A percentile compares a stretch with the other conserved stretches of the same genome.
phyloP scores from a whole-genome alignment of 805 yeast species.

The Saccharomycopsis synnaedendra region DNA sequence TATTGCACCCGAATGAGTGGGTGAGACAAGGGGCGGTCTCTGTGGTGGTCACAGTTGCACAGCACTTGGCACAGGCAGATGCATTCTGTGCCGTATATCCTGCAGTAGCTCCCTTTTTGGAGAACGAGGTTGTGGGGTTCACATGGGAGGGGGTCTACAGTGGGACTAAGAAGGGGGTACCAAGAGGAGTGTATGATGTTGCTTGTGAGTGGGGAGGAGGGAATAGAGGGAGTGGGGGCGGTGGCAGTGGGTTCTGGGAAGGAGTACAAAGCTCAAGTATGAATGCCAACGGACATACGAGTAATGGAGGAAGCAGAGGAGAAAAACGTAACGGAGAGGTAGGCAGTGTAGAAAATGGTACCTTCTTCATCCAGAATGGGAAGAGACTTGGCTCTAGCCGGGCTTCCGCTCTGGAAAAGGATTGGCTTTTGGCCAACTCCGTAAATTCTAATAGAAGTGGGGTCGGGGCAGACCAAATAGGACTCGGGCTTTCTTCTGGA shows the following conservation, averaged over 20 bases:
- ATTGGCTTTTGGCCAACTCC: too few relatives aligned
- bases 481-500: too few relatives aligned
- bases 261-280: background rate
- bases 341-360: too few relatives aligned
- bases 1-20: constrained; percentile 82
- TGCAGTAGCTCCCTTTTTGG: constrained; percentile 60
- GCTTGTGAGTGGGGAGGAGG: constrained; percentile 50
- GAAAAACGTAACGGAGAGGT: too few relatives aligned
- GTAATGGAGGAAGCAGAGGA: too few relatives aligned
- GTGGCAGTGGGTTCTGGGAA: background rate
- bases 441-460: too few relatives aligned
- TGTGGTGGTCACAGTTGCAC: constrained; percentile 50
- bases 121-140: constrained; percentile 63
- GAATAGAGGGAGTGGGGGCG: background rate
- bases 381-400: too few relatives aligned
- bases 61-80: constrained; percentile 63
- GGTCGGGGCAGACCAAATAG: too few relatives aligned
- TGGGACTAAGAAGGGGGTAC: constrained; percentile 55
- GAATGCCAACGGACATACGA: background rate
- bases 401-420: too few relatives aligned
- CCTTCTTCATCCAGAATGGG: too few relatives aligned
- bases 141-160: constrained; percentile 56
- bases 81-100: constrained; percentile 77
- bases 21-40: constrained; percentile 59
- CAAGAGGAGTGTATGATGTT: constrained; percentile 52